These are phyloP conservation scores for Elongisporangium anandrum DNA, from an alignment of 352 stramenopile genomes.

Conservation along the genomic window DNA sequence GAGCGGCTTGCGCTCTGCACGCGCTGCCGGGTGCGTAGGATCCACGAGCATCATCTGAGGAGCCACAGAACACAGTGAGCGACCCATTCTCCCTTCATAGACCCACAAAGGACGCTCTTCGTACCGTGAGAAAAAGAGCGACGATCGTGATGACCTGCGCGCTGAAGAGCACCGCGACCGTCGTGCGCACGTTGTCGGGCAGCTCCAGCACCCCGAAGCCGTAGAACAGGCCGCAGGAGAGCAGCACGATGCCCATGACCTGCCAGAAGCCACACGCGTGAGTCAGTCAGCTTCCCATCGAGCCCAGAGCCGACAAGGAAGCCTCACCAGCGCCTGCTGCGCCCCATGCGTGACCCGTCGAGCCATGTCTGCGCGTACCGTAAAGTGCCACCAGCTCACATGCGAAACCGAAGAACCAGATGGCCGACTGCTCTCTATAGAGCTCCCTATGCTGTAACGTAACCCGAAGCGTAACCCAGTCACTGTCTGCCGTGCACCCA, in stretches of 20 bases:
- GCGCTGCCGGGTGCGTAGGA: conserved; percentile 27
- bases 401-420: not conserved
- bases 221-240: conserved; percentile 46
- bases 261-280: conserved; percentile 5
- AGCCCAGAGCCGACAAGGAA: not conserved
- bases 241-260: conserved; percentile 29
- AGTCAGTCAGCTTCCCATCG: not conserved
- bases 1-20: conserved; percentile 2
- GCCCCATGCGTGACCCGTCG: conserved; percentile 33
- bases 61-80: not conserved
- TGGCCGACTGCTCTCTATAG: not conserved
- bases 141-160: conserved; percentile 34
- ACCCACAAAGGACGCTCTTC: conserved; percentile 1
- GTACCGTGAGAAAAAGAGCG: conserved; percentile 24
- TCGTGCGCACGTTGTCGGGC: conserved; percentile 23
- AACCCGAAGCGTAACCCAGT: not conserved
- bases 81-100: not conserved
- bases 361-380: conserved; percentile 21
- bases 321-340: conserved; percentile 30
- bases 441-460: not conserved
- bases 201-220: conserved; percentile 38
- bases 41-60: conserved; percentile 51
- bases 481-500: too few relatives aligned
- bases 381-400: not conserved
- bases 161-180: conserved; percentile 35